phyloP scores from a whole-genome alignment of 140 eudicot species.

The Stevia rebaudiana region DNA sequence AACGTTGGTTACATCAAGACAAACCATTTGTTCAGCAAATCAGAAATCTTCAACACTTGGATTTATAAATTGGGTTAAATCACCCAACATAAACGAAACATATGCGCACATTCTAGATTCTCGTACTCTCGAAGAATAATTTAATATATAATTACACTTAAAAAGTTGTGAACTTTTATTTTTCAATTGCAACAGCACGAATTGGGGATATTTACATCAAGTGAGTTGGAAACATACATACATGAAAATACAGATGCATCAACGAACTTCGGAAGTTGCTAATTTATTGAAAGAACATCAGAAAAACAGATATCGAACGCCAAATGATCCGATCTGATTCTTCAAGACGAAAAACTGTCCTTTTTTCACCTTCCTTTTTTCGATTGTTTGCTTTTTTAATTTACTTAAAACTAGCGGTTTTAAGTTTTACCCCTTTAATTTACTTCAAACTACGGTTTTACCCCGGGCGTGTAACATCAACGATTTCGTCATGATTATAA shows the following conservation, averaged over 20 bases:
- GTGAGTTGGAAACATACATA: slow-evolving; percentile 20
- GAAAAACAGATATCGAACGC: slow-evolving; percentile 13
- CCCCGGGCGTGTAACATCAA: no score
- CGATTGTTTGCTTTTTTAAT: background rate
- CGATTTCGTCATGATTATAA: no score
- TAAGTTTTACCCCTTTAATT: no score
- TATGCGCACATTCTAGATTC: slow-evolving; percentile 42
- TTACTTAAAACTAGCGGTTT: no score
- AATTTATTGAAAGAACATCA: slow-evolving; percentile 9
- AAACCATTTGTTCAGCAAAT: slow-evolving; percentile 19
- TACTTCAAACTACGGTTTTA: no score
- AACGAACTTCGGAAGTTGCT: slow-evolving; percentile 12
- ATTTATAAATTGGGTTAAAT: slow-evolving; percentile 18
- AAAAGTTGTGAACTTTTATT: no score
- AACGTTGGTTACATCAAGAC: slow-evolving; percentile 7
- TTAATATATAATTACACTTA: slow-evolving; percentile 11
- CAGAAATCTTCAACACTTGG: slow-evolving; percentile 8
- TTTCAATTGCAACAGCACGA: no score
- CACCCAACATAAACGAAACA: slow-evolving; percentile 24
- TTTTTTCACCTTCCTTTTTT: background rate
- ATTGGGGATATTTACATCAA: slow-evolving; percentile 1
- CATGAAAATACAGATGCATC: background rate
- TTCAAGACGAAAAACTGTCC: slow-evolving; percentile 5
- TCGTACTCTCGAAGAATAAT: slow-evolving; percentile 26
- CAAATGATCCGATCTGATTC: slow-evolving; percentile 19